These are phyloP conservation scores for Sanghuangporus baumii DNA, from an alignment of 1,284 basidiomycete species.

Conservation along the genomic window DNA sequence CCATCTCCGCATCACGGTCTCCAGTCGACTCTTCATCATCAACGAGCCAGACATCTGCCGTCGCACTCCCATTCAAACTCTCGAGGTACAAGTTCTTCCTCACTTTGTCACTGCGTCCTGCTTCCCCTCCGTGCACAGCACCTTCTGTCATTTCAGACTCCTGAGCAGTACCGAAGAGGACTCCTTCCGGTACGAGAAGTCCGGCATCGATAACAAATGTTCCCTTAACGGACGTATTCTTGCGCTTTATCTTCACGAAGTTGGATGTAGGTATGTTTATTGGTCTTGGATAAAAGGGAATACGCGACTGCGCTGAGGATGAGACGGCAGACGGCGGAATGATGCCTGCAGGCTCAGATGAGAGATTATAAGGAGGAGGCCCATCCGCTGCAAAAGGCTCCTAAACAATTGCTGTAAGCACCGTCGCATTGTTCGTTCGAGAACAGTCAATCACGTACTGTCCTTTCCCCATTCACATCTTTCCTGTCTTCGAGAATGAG, in stretches of 20 bases:
- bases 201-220: constrained; percentile 15
- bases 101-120: background rate
- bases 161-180: background rate
- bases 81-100: constrained; percentile 6
- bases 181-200: constrained; percentile 4
- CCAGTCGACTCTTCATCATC: background rate
- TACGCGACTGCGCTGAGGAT: background rate
- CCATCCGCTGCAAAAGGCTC: background rate
- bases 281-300: background rate
- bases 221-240: constrained; percentile 5
- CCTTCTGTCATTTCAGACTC: background rate
- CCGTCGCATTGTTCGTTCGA: background rate
- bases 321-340: background rate
- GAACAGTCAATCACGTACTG: background rate
- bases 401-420: background rate
- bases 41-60: background rate
- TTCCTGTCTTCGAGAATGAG: too few species aligned
- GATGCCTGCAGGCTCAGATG: too few species aligned
- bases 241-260: constrained; percentile 8
- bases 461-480: too few species aligned
- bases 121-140: background rate
- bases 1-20: background rate
- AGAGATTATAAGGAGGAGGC: background rate
- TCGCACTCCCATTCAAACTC: background rate
- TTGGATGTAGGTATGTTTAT: constrained; percentile 4